Percentiles rank a stretch among this genome's conserved stretches.
These are phyloP conservation scores for Mycena citricolor DNA, from an alignment of 1,284 basidiomycete species.

Conservation along the genomic window DNA sequence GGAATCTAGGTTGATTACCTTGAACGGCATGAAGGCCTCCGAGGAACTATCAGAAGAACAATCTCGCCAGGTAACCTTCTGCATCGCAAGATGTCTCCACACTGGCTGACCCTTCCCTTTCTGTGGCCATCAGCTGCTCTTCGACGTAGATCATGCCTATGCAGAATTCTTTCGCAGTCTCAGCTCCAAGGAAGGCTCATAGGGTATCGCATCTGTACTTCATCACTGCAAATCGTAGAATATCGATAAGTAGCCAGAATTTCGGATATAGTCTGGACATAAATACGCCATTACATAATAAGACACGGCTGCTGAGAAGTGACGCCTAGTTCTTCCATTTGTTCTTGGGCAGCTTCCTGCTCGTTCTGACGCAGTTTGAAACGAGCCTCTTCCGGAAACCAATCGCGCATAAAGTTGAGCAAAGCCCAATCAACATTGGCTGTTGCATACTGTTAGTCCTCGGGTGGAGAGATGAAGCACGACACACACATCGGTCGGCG, in stretches of 20 bases:
- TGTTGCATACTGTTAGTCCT: slow-evolving; percentile 28
- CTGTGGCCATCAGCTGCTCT: slow-evolving; percentile 66
- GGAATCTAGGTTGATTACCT: slow-evolving; percentile 80
- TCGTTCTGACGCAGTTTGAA: slow-evolving; percentile 80
- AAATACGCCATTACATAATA: slow-evolving; percentile 30
- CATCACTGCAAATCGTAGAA: neutral
- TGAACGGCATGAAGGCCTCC: slow-evolving; percentile 96
- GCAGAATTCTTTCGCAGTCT: slow-evolving; percentile 93
- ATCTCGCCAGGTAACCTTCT: slow-evolving; percentile 71
- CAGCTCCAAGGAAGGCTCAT: slow-evolving; percentile 42
- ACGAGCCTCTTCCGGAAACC: slow-evolving; percentile 88
- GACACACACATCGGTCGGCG: slow-evolving; percentile 69
- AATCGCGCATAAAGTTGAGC: slow-evolving; percentile 85
- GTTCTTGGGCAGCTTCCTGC: slow-evolving; percentile 72
- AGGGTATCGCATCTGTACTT: slow-evolving; percentile 12
- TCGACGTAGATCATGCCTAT: slow-evolving; percentile 97
- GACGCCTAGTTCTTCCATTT: slow-evolving; percentile 59
- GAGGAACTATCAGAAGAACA: slow-evolving; percentile 97
- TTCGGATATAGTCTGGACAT: too few species aligned
- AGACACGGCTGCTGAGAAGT: slow-evolving; percentile 36
- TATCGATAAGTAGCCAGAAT: too few species aligned
- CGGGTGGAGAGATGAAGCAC: slow-evolving; percentile 23
- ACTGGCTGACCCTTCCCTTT: too few species aligned
- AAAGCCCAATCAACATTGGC: slow-evolving; percentile 82
- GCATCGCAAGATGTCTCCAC: neutral